Conservation (phyloP, 2,329 filamentous ascomycete species). For the Graphium sp. region DNA sequence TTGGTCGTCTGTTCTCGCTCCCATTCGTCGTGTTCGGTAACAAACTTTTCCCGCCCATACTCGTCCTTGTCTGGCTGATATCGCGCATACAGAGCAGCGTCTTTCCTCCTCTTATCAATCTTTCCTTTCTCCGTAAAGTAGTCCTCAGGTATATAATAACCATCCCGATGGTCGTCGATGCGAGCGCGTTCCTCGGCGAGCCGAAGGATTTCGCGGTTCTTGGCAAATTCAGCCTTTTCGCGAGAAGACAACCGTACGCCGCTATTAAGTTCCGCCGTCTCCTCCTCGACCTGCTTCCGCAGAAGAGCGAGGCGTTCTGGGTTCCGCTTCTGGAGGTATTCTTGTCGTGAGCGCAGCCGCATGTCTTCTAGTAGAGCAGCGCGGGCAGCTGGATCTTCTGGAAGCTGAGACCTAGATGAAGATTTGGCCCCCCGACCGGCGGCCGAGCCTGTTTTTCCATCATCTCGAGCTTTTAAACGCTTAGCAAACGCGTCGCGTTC, state of each 20-base stretch:
- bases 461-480: slow-evolving; percentile 55
- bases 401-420: too few species aligned
- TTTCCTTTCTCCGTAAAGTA: slow-evolving; percentile 91
- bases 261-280: slow-evolving; percentile 63
- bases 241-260: slow-evolving; percentile 58
- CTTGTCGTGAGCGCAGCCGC: slow-evolving; percentile 69
- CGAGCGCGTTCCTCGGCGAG: slow-evolving; percentile 70
- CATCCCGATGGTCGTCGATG: slow-evolving; percentile 85
- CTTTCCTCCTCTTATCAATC: slow-evolving; percentile 71
- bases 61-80: slow-evolving; percentile 83
- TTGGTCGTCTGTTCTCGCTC: slow-evolving; percentile 78
- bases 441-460: slow-evolving; percentile 20
- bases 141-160: slow-evolving; percentile 85
- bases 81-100: slow-evolving; percentile 77
- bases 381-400: slow-evolving; percentile 43
- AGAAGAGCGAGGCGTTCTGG: slow-evolving; percentile 72
- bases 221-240: slow-evolving; percentile 77
- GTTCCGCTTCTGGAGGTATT: slow-evolving; percentile 88
- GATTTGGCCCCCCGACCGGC: too few species aligned
- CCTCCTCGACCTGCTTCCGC: slow-evolving; percentile 77
- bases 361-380: slow-evolving; percentile 64
- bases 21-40: slow-evolving; percentile 94
- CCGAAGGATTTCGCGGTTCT: slow-evolving; percentile 67
- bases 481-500: slow-evolving; percentile 72
- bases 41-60: slow-evolving; percentile 71